phyloP scores from a whole-genome alignment of 495 filamentous ascomycete genomes.

The Penicillium waksmanii region DNA sequence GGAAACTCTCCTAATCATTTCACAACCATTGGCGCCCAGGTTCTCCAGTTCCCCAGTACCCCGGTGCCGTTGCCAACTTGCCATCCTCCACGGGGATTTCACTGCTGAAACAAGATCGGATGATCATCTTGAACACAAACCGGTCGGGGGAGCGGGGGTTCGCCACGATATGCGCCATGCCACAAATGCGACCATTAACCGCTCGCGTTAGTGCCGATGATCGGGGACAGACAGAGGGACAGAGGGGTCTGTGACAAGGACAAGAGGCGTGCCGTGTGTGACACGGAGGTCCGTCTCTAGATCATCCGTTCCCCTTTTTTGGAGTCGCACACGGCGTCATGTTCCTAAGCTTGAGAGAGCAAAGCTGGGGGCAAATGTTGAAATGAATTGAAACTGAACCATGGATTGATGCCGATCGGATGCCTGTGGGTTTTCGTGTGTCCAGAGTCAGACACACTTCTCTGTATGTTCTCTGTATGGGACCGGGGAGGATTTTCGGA shows the following conservation, averaged over 20 bases:
- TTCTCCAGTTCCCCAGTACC: not conserved
- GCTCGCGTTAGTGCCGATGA: not conserved
- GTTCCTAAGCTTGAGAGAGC: not conserved
- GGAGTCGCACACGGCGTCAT: not conserved
- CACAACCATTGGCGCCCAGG: not conserved
- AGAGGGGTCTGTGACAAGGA: not conserved
- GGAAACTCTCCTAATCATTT: not conserved
- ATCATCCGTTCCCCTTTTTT: conserved; percentile 4
- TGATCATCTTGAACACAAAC: not conserved
- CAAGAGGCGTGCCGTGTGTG: not conserved
- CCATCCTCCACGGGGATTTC: not conserved
- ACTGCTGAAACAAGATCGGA: not conserved
- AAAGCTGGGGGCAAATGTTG: not conserved
- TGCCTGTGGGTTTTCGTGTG: not conserved
- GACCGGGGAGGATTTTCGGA: conserved; percentile 2
- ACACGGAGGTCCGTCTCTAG: conserved; percentile 1
- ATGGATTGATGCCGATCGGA: conserved; percentile 1
- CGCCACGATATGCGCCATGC: too few species aligned
- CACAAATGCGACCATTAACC: not conserved
- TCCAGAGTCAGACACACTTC: not conserved
- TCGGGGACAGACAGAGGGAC: not conserved
- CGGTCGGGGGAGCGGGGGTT: not conserved
- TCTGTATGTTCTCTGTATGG: not conserved
- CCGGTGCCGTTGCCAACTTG: not conserved
- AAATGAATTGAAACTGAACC: not conserved